Base-by-base conservation (phyloP, 352 stramenopile species). In the Elongisporangium prolatum region DNA sequence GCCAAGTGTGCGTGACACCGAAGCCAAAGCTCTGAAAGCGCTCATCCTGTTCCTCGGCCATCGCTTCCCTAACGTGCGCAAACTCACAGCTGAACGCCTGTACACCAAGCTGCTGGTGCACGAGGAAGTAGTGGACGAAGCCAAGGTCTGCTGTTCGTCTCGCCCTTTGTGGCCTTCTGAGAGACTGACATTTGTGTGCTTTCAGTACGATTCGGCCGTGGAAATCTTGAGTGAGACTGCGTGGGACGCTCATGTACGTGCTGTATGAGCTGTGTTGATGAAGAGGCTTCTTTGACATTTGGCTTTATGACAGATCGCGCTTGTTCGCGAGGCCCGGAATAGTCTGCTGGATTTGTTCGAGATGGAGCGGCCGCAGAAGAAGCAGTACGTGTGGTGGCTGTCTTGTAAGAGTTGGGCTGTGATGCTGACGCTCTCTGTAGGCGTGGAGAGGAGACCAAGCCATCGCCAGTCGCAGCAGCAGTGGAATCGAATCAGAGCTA, bases 21-120 rank as follows among this genome's bases (percentile, higher is more conserved):
- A 91, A 57, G 24, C 37, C 0, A 88, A 85, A 40, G 68, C 72
- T 0, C 62, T 95, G n/a, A 77, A 80, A 24, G 84, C 84, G 16
- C 62, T 95, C 10, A 55, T 93, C 21, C 44, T 94, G 50, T 91
- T 94, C 52, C 61, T 96, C 0, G 84, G 67, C 2, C 89, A 97
- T 67, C 82, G 84, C 7, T 97, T 94, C 56, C 89, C 89, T 0
- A 90, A 84, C 54, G 77, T 97, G 18, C 82, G 89, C 34, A 95
- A 95, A 58, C 38, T 88, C 17, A 88, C 83, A 14, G 88, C 88
- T 2, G 84, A 95, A 64, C 80, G 80, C 22, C 70, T 96, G 17
- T 95, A 95, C 73, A 91, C 88, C 9, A 73, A 83, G 21, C 57
- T 94, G 51, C 61, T 94, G 18, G 67, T 94, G 38, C 71, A 92